Evolutionary conservation across 305 asterid species (phyloP).

Genomic region (Fraxinus platypoda): DNA sequence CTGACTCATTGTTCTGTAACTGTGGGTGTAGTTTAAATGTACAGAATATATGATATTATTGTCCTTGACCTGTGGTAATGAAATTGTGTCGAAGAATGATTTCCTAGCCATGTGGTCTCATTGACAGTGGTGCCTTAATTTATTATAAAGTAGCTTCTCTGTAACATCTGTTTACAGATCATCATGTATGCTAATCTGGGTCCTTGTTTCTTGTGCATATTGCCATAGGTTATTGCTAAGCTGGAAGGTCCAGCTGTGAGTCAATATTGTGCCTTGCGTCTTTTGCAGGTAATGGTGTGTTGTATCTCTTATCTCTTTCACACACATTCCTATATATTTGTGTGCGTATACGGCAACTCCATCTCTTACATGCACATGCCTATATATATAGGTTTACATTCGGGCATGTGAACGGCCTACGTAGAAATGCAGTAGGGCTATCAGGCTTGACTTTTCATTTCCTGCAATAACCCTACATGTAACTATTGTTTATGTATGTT

Average conservation of each 20-base stretch:
- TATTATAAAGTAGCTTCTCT: slow-evolving; percentile 5
- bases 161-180: slow-evolving; percentile 14
- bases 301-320: slow-evolving; percentile 14
- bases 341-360: background rate
- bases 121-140: background rate
- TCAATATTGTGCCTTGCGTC: slow-evolving; percentile 90
- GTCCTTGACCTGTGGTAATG: slow-evolving; percentile 18
- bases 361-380: slow-evolving; percentile 6
- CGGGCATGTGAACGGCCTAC: background rate
- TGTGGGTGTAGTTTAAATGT: background rate
- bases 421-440: background rate
- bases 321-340: background rate
- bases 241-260: slow-evolving; percentile 98
- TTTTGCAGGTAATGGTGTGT: slow-evolving; percentile 69
- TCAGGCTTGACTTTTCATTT: background rate
- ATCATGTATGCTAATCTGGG: slow-evolving; percentile 29
- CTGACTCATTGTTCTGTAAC: slow-evolving; percentile 4
- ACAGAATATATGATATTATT: background rate
- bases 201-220: slow-evolving; percentile 17
- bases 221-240: slow-evolving; percentile 90
- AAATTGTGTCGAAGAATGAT: background rate
- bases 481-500: background rate
- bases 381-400: background rate
- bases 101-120: background rate
- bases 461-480: background rate